phyloP scores from a whole-genome alignment of 1,284 basidiomycete species.

The Ceratobasidium sp. region DNA sequence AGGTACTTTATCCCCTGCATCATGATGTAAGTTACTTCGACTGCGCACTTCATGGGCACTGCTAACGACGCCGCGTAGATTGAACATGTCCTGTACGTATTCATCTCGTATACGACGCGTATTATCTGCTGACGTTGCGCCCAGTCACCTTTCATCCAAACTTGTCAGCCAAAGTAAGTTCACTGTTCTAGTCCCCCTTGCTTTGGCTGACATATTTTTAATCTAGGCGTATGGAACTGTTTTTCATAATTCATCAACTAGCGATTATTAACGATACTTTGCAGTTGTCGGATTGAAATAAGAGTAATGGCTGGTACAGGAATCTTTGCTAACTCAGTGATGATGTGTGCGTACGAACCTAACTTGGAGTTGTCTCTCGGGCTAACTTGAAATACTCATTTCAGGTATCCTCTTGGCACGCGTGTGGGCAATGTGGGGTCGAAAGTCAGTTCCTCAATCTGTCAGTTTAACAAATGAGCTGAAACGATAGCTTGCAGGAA shows the following conservation, averaged over 20 bases:
- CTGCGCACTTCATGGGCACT: not conserved
- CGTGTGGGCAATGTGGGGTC: constrained; percentile 43
- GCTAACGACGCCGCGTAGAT: constrained; percentile 1
- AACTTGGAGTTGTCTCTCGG: not conserved
- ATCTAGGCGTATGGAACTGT: constrained; percentile 25
- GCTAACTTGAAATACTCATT: not conserved
- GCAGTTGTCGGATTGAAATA: constrained; percentile 22
- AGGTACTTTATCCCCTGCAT: constrained; percentile 35
- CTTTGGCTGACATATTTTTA: not conserved
- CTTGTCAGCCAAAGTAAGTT: constrained; percentile 21
- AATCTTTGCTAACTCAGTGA: constrained; percentile 11
- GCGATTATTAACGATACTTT: not conserved
- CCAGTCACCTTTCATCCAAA: constrained; percentile 33
- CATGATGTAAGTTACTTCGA: constrained; percentile 12
- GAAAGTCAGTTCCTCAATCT: constrained; percentile 14
- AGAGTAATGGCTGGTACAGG: constrained; percentile 19
- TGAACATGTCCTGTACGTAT: constrained; percentile 32
- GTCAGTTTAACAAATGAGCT: not conserved
- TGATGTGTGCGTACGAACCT: constrained; percentile 27
- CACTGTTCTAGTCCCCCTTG: too few relatives aligned
- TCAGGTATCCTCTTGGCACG: constrained; percentile 34
- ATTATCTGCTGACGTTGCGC: not conserved
- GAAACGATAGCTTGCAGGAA: not conserved
- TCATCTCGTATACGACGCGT: too few relatives aligned
- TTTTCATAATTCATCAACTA: too few relatives aligned